Percentiles rank a stretch among this genome's conserved stretches.
phyloP scores from a whole-genome alignment of 2,329 filamentous ascomycete species.

The Ophiostoma tasmaniense region DNA sequence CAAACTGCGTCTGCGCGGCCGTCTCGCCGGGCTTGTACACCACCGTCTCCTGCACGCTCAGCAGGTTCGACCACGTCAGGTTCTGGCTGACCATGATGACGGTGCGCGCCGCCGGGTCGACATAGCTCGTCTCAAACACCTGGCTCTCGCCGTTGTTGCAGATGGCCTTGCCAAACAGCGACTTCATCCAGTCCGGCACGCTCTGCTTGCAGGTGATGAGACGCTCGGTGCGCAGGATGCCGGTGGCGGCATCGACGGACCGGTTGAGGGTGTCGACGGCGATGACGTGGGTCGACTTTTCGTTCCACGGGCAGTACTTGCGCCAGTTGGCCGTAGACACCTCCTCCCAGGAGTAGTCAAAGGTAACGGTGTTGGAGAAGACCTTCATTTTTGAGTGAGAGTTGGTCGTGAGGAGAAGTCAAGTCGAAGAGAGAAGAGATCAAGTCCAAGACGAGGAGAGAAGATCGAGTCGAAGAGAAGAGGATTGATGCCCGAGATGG shows the following conservation, averaged over 20 bases:
- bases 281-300: conserved; percentile 93
- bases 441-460: background rate
- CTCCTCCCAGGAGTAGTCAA: conserved; percentile 98
- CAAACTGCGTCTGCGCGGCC: conserved; percentile 60
- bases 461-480: background rate
- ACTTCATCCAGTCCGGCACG: conserved; percentile 71
- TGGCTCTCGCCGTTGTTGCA: conserved; percentile 58
- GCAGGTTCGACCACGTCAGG: conserved; percentile 81
- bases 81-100: conserved; percentile 97
- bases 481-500: background rate
- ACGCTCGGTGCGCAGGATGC: conserved; percentile 53
- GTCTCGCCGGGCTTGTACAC: conserved; percentile 56
- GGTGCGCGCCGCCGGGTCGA: conserved; percentile 72
- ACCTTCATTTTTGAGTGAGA: conserved; percentile 74
- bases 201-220: conserved; percentile 54
- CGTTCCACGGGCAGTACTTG: conserved; percentile 98
- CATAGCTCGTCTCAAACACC: conserved; percentile 93
- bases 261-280: conserved; percentile 89
- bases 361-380: conserved; percentile 82
- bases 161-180: conserved; percentile 62
- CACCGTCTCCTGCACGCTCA: conserved; percentile 89
- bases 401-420: background rate
- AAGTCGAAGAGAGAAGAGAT: background rate
- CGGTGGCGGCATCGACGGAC: conserved; percentile 45
- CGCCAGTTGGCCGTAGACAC: conserved; percentile 96